phyloP scores from a whole-genome alignment of 306 rosid species.

The Quercus ilex region DNA sequence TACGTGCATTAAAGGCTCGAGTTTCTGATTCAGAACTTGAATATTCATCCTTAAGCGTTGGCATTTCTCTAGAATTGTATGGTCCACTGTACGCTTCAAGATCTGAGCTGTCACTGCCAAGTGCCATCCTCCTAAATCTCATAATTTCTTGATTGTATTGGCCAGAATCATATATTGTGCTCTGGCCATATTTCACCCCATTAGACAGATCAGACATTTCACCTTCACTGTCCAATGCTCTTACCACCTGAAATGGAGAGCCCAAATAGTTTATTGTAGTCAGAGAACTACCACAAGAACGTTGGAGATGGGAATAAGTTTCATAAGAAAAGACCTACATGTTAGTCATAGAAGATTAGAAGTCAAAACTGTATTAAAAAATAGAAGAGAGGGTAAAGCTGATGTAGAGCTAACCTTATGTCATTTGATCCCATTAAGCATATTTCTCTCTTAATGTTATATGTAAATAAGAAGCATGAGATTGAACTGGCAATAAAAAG shows the following conservation, averaged over 20 bases:
- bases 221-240: slow-evolving; percentile 70
- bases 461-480: not conserved
- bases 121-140: slow-evolving; percentile 60
- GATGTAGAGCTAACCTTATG: too few species aligned
- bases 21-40: slow-evolving; percentile 52
- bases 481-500: not conserved
- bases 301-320: not conserved
- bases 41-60: slow-evolving; percentile 11
- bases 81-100: slow-evolving; percentile 34
- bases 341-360: not conserved
- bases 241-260: slow-evolving; percentile 58
- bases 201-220: slow-evolving; percentile 68
- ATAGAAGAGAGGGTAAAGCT: too few species aligned
- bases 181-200: slow-evolving; percentile 87
- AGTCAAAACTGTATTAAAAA: too few species aligned
- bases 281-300: not conserved
- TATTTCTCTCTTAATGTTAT: not conserved
- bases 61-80: slow-evolving; percentile 31
- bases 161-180: slow-evolving; percentile 65
- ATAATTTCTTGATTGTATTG: slow-evolving; percentile 59
- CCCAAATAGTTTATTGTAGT: not conserved
- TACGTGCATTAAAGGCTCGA: slow-evolving; percentile 26
- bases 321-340: not conserved
- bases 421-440: too few species aligned
- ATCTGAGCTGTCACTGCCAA: slow-evolving; percentile 45